Evolutionary conservation across 345 rosid species (phyloP), one percentile per base, ranked within the genome.

Genomic region (Sapria himalayana): DNA sequence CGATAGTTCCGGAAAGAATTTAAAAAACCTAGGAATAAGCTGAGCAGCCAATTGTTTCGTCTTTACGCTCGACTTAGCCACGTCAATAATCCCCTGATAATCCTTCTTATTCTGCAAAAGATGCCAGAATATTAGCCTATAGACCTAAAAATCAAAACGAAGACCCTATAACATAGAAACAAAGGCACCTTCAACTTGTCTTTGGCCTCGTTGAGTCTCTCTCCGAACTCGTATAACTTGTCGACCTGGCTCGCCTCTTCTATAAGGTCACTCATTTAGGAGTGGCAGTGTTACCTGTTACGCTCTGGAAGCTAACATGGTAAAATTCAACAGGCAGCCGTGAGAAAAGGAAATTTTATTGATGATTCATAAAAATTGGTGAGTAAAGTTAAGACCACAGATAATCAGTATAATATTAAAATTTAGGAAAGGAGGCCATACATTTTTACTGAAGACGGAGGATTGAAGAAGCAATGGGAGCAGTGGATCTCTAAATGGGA

Each of bases 201-300:
- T 61, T 84, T 91, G 53, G 95, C 64, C 54, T 79, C 95, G 50
- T 57, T 91, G 45, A 91, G 92, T 2, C 92, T 71, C 51, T 91
- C 99, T 6, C 95, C 81, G 63, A 73, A 84, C 82, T 91, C 81
- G 61, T 91, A 91, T 41, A 91, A 89, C 81, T 71, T 75, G 74
- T 80, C 94, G 66, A 91, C 80, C 55, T 69, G 94, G 40, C 50
- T 52, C 44, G 74, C 69, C 19, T 80, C 96, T 19, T 77, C 89
- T 38, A 72, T 42, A 27, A 54, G 29, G 54, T 81, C 92, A 41
- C 74, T 50, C 93, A 78, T 77, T 62, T n/a, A n/a, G n/a, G n/a
- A n/a, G n/a, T n/a, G n/a, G n/a, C n/a, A n/a, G n/a, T n/a, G n/a
- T n/a, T n/a, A n/a, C n/a, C n/a, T n/a, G n/a, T n/a, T n/a, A n/a